Evolutionary conservation across 2,329 filamentous ascomycete species (phyloP).

Genomic region (Stagonosporopsis rhizophila): DNA sequence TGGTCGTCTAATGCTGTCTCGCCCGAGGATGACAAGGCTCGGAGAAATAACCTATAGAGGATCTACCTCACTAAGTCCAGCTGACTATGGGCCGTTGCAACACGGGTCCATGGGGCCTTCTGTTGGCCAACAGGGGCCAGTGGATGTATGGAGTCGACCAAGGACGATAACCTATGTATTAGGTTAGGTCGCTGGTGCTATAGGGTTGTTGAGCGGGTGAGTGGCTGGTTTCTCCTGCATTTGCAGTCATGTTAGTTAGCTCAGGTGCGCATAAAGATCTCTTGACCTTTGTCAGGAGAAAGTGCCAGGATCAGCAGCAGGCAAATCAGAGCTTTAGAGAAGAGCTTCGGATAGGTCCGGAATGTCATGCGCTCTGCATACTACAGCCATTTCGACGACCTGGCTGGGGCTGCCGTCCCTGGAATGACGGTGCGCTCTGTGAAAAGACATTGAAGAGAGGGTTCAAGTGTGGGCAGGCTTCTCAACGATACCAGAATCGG

Average conservation of each 20-base stretch:
- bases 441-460: neutral
- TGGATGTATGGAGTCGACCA: neutral
- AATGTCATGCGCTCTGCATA: neutral
- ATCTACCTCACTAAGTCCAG: neutral
- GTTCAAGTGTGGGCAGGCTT: neutral
- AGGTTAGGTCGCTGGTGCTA: neutral
- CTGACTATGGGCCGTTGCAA: slow-evolving; percentile 6
- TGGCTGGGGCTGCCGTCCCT: neutral
- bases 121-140: neutral
- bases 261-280: slow-evolving; percentile 7
- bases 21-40: neutral
- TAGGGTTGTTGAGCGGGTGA: neutral
- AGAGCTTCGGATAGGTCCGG: neutral
- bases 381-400: neutral
- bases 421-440: neutral
- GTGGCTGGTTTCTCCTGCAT: neutral
- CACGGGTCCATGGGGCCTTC: slow-evolving; percentile 7
- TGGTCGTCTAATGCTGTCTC: neutral
- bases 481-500: neutral
- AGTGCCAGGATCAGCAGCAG: neutral
- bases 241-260: slow-evolving; percentile 6
- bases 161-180: neutral
- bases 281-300: neutral
- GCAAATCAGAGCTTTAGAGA: neutral
- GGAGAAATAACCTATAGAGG: neutral